phyloP scores from a whole-genome alignment of 129 eudicot genomes.

The Sambucus nigra region DNA sequence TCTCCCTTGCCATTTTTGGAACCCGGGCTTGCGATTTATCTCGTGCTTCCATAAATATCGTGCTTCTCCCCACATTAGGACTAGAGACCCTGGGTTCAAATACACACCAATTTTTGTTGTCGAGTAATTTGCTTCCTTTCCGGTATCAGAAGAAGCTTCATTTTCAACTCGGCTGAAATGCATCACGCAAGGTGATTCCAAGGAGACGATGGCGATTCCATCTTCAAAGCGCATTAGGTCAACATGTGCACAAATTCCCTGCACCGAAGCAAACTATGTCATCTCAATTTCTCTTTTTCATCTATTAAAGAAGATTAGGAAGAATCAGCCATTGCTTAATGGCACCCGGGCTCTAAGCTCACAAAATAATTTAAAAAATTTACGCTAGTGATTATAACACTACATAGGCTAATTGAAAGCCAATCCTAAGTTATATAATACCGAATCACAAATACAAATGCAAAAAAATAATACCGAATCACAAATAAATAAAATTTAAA shows the following conservation, averaged over 20 bases:
- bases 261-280: conserved; percentile 13
- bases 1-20: conserved; percentile 63
- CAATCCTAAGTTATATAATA: too few relatives aligned
- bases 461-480: too few relatives aligned
- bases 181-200: conserved; percentile 89
- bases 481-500: too few relatives aligned
- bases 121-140: conserved; percentile 12
- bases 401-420: too few relatives aligned
- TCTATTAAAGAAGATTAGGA: too few relatives aligned
- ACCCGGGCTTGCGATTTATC: conserved; percentile 78
- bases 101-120: conserved; percentile 39
- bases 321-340: too few relatives aligned
- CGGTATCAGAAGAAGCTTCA: not conserved
- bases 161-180: conserved; percentile 52
- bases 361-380: too few relatives aligned
- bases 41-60: conserved; percentile 86
- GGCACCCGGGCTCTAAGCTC: too few relatives aligned
- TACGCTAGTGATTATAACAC: too few relatives aligned
- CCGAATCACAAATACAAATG: too few relatives aligned
- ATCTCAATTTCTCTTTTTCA: too few relatives aligned
- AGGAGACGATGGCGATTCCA: conserved; percentile 74
- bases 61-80: conserved; percentile 79
- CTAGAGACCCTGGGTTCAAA: conserved; percentile 65
- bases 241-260: conserved; percentile 95
- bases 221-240: conserved; percentile 93